These are phyloP conservation scores for Gypsophila paniculata DNA, from an alignment of 179 eudicot genomes.

Conservation along the genomic window DNA sequence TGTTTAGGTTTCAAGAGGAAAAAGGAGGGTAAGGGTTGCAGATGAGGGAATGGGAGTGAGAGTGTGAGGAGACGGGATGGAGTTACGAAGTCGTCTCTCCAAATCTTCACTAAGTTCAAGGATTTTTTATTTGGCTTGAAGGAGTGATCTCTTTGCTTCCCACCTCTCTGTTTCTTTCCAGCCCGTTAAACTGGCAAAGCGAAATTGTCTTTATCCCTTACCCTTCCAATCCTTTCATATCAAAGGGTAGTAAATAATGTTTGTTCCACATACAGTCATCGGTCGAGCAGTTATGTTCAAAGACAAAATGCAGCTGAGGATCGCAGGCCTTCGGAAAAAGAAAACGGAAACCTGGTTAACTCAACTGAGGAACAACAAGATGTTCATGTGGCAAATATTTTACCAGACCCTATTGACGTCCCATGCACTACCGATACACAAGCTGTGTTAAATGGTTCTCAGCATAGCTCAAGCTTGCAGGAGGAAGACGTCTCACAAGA, in stretches of 20 bases:
- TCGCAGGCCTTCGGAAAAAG: slow-evolving; percentile 24
- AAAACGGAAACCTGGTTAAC: slow-evolving; percentile 22
- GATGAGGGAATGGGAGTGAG: neutral
- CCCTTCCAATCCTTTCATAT: too few relatives aligned
- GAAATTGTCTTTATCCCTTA: neutral
- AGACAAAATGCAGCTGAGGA: slow-evolving; percentile 20
- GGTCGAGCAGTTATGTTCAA: slow-evolving; percentile 27
- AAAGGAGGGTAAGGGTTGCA: neutral
- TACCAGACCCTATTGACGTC: slow-evolving; percentile 35
- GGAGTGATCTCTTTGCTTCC: neutral
- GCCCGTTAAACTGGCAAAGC: neutral
- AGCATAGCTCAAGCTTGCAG: slow-evolving; percentile 37
- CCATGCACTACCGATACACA: slow-evolving; percentile 28
- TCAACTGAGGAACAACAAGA: slow-evolving; percentile 25
- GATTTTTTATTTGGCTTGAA: neutral
- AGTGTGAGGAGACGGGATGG: too few relatives aligned
- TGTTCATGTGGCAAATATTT: slow-evolving; percentile 25
- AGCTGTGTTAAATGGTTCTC: slow-evolving; percentile 31
- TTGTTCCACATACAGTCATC: slow-evolving; percentile 3
- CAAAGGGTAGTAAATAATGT: neutral
- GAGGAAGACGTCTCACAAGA: slow-evolving; percentile 31
- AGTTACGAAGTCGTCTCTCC: too few relatives aligned
- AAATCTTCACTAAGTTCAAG: too few relatives aligned
- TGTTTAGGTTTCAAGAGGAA: neutral
- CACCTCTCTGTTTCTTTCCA: neutral